These are phyloP conservation scores for Mycena leptocephala DNA, from an alignment of 768 basidiomycete species.

Conservation along the genomic window DNA sequence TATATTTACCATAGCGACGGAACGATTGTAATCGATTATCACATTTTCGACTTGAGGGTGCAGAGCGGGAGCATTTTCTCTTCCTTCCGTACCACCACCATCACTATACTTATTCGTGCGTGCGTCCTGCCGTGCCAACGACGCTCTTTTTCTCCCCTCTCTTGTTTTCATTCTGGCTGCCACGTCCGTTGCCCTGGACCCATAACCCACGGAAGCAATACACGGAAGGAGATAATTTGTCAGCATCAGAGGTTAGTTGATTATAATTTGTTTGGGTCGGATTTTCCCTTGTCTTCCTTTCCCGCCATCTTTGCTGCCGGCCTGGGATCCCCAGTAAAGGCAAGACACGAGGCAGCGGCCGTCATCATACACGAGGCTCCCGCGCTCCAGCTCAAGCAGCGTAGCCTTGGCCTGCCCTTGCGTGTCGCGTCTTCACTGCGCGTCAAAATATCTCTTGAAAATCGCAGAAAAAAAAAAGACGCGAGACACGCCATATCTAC, in stretches of 20 bases:
- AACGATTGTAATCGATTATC: not conserved
- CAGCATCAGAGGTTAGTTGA: constrained; percentile 15
- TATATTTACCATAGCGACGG: constrained; percentile 19
- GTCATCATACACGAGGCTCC: constrained; percentile 65
- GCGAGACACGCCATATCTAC: constrained; percentile 28
- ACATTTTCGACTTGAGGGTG: no score
- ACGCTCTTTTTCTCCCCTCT: not conserved
- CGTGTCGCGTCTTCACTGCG: constrained; percentile 40
- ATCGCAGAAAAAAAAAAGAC: constrained; percentile 39
- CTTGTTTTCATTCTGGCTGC: not conserved
- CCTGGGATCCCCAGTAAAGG: constrained; percentile 54
- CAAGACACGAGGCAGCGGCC: constrained; percentile 66
- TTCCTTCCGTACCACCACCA: constrained; percentile 19
- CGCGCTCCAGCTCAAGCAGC: constrained; percentile 45
- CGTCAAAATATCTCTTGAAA: constrained; percentile 37
- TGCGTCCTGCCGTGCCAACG: no score
- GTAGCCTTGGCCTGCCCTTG: constrained; percentile 38
- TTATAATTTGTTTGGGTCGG: constrained; percentile 10
- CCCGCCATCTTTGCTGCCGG: constrained; percentile 43
- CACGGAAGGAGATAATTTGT: constrained; percentile 16
- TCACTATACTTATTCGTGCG: constrained; percentile 2
- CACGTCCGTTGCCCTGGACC: no score
- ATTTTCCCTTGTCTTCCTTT: constrained; percentile 28
- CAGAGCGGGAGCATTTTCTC: constrained; percentile 1
- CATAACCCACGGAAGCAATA: not conserved